phyloP scores from a whole-genome alignment of 768 basidiomycete species.

The Agrocybe chaxingu region DNA sequence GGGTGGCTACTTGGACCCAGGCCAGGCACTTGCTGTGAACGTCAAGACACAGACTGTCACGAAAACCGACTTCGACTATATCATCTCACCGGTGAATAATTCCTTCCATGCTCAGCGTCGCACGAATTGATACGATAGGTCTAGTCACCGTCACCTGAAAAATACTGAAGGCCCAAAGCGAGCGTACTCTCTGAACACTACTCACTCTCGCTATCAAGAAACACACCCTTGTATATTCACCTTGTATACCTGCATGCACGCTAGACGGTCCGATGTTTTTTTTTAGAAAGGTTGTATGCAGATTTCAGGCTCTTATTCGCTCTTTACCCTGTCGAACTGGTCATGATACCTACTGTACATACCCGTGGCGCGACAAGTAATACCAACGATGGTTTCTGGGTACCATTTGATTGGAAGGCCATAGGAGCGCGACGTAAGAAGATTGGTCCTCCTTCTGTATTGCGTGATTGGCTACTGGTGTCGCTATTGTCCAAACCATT shows the following conservation, averaged over 20 bases:
- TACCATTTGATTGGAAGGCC: too few species aligned
- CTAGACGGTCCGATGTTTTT: too few species aligned
- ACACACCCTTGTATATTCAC: too few species aligned
- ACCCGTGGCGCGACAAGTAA: neutral
- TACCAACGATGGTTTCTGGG: too few species aligned
- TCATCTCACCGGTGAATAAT: conserved; percentile 17
- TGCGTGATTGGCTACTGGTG: too few species aligned
- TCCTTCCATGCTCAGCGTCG: neutral
- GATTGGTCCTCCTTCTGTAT: too few species aligned
- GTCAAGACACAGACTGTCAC: conserved; percentile 32
- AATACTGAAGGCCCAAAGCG: neutral
- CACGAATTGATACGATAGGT: neutral
- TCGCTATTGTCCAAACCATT: too few species aligned
- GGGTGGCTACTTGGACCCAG: conserved; percentile 2
- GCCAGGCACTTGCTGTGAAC: conserved; percentile 21
- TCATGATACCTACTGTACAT: neutral
- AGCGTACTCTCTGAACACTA: neutral
- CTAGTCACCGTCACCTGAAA: neutral
- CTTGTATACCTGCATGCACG: too few species aligned
- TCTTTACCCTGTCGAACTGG: neutral
- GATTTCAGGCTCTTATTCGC: too few species aligned
- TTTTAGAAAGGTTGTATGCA: too few species aligned
- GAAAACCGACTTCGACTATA: conserved; percentile 27
- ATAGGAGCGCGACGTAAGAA: too few species aligned
- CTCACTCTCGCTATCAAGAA: too few species aligned